phyloP scores from a whole-genome alignment of 169 alveolate genomes.

The Babesia sp. region DNA sequence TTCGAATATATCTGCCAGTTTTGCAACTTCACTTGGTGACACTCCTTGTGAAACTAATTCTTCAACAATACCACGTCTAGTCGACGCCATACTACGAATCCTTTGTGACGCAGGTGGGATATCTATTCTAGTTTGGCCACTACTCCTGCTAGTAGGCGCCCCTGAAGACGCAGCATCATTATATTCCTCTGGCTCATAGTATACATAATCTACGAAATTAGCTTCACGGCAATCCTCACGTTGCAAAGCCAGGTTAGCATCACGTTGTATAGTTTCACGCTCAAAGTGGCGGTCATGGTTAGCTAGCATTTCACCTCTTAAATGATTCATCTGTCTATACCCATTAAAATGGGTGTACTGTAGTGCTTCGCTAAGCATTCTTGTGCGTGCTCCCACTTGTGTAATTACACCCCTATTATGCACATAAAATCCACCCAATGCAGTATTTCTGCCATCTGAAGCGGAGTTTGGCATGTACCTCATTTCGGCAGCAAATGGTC shows the following conservation, averaged over 20 bases:
- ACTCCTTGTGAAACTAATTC: constrained; percentile 66
- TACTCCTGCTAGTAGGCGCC: background rate
- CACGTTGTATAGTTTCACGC: constrained; percentile 53
- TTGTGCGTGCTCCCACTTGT: constrained; percentile 5
- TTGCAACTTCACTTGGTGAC: constrained; percentile 73
- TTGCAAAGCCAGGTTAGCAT: constrained; percentile 60
- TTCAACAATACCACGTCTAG: constrained; percentile 27
- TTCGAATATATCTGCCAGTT: constrained; percentile 71
- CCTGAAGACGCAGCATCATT: background rate
- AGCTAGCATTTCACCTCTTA: background rate
- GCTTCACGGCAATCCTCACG: constrained; percentile 63
- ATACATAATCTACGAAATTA: constrained; percentile 56
- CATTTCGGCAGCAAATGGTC: background rate
- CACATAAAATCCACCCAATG: background rate
- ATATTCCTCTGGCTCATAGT: constrained; percentile 23
- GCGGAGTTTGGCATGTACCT: background rate
- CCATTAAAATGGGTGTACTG: constrained; percentile 33
- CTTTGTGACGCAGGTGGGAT: background rate
- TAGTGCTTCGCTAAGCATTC: constrained; percentile 50
- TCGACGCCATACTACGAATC: background rate
- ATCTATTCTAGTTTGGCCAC: background rate
- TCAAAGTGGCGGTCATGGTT: constrained; percentile 33
- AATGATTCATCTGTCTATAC: constrained; percentile 12
- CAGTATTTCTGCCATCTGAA: background rate
- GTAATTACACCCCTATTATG: background rate